A percentile compares a stretch with the other conserved stretches of the same genome.
Conservation (phyloP, 768 basidiomycete species). For the Mycena venus region DNA sequence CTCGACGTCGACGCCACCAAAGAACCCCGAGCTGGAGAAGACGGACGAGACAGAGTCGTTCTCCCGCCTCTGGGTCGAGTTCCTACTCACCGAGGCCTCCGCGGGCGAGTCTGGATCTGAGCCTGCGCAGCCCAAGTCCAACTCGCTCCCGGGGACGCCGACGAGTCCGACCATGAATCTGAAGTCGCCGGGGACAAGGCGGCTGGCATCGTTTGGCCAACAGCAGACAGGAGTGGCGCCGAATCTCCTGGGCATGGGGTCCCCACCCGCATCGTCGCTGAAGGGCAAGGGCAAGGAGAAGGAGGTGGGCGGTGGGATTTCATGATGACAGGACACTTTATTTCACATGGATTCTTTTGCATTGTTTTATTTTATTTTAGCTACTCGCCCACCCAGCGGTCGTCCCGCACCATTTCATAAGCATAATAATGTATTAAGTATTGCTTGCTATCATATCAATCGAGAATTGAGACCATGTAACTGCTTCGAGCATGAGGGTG, state of each 20-base stretch:
- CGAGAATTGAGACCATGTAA: conserved; percentile 22
- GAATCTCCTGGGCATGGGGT: conserved; percentile 42
- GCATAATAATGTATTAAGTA: conserved; percentile 30
- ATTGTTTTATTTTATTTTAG: conserved; percentile 26
- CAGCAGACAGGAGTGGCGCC: conserved; percentile 46
- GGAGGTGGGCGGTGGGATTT: neutral
- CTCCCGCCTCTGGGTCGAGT: conserved; percentile 98
- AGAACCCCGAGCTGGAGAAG: conserved; percentile 76
- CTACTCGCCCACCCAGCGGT: neutral
- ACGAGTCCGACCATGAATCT: conserved; percentile 40
- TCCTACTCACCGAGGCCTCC: conserved; percentile 92
- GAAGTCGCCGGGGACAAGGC: conserved; percentile 44
- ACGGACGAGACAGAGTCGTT: conserved; percentile 96
- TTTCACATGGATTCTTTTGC: conserved; percentile 14
- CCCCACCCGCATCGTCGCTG: conserved; percentile 52
- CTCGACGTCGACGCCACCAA: conserved; percentile 50
- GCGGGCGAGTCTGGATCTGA: conserved; percentile 49
- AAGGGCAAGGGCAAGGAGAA: conserved; percentile 64
- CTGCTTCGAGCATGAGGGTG: neutral
- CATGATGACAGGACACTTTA: neutral
- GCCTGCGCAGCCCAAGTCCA: conserved; percentile 37
- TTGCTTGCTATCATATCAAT: conserved; percentile 18
- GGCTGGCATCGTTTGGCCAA: conserved; percentile 53
- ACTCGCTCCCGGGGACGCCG: conserved; percentile 54
- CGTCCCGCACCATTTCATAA: neutral